phyloP scores from a whole-genome alignment of 2,329 filamentous ascomycete species.

The Verticillium longisporum region DNA sequence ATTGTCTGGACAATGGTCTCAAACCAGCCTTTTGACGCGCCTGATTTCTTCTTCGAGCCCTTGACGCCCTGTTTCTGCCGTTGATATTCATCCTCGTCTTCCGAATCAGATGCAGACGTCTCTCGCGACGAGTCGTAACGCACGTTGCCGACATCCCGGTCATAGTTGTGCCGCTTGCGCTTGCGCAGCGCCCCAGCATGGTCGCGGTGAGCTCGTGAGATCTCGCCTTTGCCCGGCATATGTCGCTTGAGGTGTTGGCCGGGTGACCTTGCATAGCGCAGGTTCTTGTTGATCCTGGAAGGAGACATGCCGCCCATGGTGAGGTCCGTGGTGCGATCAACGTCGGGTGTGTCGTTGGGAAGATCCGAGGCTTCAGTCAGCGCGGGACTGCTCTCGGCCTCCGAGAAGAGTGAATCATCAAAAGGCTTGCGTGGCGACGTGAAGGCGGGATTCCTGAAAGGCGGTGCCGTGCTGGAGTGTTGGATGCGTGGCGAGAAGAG shows the following conservation, averaged over 20 bases:
- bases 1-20: conserved; percentile 40
- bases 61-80: conserved; percentile 11
- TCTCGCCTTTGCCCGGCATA: conserved; percentile 57
- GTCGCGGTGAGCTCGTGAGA: conserved; percentile 40
- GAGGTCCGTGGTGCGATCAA: conserved; percentile 36
- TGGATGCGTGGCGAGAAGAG: conserved; percentile 38
- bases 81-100: conserved; percentile 34
- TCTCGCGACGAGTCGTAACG: conserved; percentile 33
- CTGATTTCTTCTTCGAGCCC: conserved; percentile 11
- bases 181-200: conserved; percentile 35
- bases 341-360: conserved; percentile 44
- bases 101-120: conserved; percentile 39
- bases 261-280: conserved; percentile 35
- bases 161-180: conserved; percentile 43
- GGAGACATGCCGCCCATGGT: conserved; percentile 40
- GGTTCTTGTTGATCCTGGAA: conserved; percentile 36
- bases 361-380: conserved; percentile 50
- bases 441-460: conserved; percentile 58
- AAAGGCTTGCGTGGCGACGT: conserved; percentile 54
- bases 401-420: conserved; percentile 46
- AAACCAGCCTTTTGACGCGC: conserved; percentile 24
- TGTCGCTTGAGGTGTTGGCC: conserved; percentile 25
- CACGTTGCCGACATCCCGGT: conserved; percentile 46
- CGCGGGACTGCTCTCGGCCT: conserved; percentile 54
- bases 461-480: conserved; percentile 35